Base-by-base conservation (phyloP, 768 basidiomycete species). In the Russula brevipes region DNA sequence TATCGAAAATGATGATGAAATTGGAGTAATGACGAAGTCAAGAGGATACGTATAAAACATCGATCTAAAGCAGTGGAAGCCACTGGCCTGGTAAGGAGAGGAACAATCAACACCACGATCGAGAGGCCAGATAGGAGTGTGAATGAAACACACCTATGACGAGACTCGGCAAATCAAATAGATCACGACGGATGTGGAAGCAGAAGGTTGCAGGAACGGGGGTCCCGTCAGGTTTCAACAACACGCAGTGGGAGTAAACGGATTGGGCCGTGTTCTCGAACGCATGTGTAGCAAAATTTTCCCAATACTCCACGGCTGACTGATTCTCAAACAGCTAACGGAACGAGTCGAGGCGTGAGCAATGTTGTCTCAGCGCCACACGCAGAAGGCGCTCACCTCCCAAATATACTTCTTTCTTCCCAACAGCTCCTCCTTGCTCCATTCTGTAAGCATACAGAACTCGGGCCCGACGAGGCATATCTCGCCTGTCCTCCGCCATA, bases 401-500 rank as follows among this genome's bases (percentile, higher is more conserved):
- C 86, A 87, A 58, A 87, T 85, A 69, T 81, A 87, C 66, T 82
- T 85, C 64, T 79, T 77, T 60, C 72, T 72, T 10, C 81, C 81
- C 30, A 87, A 68, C 19, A 99, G 80, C 66, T 98, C 94, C 65
- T 91, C 88, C 74, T 88, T 81, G 9, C 85, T 84, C 91, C 93
- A 95, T 69, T 89, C 92, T 9, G 93, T 94, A 65, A 99, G 79
- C 82, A 92, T 88, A 73, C 89, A 91, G 72, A 99, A 98, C 75
- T 99, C 97, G 5, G 93, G 90, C 0, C 94, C 95, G 52, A 94
- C 97, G 51, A 97, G 86, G 71, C 94, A 95, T 31, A 99, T 94
- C 76, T 99, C 97, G 69, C 97, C 97, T 19, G 97, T 99, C 55
- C 97, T 82, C 50, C 97, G 87, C 96, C 96, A 99, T 11, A 96